These are phyloP conservation scores for Periglandula ipomoeae DNA, from an alignment of 2,329 filamentous ascomycete genomes.

Conservation along the genomic window DNA sequence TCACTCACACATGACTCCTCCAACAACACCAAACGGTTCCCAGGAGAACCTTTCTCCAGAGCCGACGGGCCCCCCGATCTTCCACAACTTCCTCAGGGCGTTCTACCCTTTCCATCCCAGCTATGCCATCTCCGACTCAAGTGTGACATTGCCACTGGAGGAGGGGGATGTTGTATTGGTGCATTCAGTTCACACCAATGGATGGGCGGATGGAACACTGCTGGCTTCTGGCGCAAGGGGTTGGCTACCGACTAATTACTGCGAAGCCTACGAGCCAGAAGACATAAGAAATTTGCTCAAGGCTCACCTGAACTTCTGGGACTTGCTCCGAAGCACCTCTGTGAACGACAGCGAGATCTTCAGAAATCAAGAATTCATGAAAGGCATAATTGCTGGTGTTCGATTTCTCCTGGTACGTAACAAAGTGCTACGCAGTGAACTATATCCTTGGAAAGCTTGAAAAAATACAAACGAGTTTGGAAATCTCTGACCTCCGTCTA, in stretches of 20 bases:
- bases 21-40: slow-evolving; percentile 62
- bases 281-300: slow-evolving; percentile 79
- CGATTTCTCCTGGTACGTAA: slow-evolving; percentile 73
- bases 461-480: not conserved
- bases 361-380: slow-evolving; percentile 86
- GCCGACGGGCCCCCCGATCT: slow-evolving; percentile 51
- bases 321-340: slow-evolving; percentile 70
- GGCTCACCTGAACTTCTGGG: slow-evolving; percentile 86
- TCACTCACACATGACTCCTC: slow-evolving; percentile 63
- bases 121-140: slow-evolving; percentile 68
- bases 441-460: not conserved
- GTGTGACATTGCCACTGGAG: slow-evolving; percentile 79
- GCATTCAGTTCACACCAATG: slow-evolving; percentile 95
- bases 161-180: slow-evolving; percentile 89
- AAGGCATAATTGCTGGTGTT: slow-evolving; percentile 87
- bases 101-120: slow-evolving; percentile 87
- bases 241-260: slow-evolving; percentile 98
- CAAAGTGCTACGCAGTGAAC: not conserved
- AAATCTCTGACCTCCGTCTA: slow-evolving; percentile 9
- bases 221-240: slow-evolving; percentile 78
- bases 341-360: slow-evolving; percentile 71
- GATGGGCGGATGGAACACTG: slow-evolving; percentile 94
- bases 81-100: slow-evolving; percentile 90
- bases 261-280: slow-evolving; percentile 84
- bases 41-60: slow-evolving; percentile 45